Evolutionary conservation across 1,284 basidiomycete genomes (phyloP).

Genomic region (Mycena sp.): DNA sequence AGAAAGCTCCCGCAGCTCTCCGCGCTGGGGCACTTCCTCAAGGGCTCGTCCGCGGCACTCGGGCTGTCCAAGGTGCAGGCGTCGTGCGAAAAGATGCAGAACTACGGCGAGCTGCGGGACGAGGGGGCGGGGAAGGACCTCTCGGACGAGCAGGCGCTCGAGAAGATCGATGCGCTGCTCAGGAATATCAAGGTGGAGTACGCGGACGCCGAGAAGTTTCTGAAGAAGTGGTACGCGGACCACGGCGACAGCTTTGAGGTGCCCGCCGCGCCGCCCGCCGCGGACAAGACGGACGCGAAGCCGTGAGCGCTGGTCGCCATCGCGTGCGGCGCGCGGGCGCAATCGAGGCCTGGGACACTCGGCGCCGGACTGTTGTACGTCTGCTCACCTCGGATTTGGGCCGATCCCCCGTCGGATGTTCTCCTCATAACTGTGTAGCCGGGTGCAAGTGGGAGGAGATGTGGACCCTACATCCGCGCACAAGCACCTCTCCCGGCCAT

Average conservation of each 20-base stretch:
- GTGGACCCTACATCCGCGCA: too few species aligned
- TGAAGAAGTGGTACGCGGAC: constrained; percentile 24
- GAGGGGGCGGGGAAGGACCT: not conserved
- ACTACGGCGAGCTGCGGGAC: not conserved
- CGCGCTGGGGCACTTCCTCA: constrained; percentile 28
- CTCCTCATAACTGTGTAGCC: too few species aligned
- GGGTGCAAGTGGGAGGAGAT: too few species aligned
- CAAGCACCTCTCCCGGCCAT: too few species aligned
- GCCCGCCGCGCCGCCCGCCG: not conserved
- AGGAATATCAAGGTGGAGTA: constrained; percentile 13
- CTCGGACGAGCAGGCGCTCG: not conserved
- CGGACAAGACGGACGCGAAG: too few species aligned
- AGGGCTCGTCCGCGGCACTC: constrained; percentile 27
- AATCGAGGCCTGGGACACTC: too few species aligned
- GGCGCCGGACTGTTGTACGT: too few species aligned
- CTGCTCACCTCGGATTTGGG: too few species aligned
- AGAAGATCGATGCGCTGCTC: constrained; percentile 19
- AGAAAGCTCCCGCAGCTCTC: constrained; percentile 17
- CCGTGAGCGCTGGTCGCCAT: too few species aligned
- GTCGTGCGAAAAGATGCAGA: constrained; percentile 22
- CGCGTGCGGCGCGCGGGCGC: too few species aligned
- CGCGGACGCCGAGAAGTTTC: constrained; percentile 21
- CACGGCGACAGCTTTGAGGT: constrained; percentile 15
- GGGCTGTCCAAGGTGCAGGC: constrained; percentile 20
- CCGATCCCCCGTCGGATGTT: too few species aligned